phyloP scores from a whole-genome alignment of 352 stramenopile genomes.

The Pythium dissotocum region DNA sequence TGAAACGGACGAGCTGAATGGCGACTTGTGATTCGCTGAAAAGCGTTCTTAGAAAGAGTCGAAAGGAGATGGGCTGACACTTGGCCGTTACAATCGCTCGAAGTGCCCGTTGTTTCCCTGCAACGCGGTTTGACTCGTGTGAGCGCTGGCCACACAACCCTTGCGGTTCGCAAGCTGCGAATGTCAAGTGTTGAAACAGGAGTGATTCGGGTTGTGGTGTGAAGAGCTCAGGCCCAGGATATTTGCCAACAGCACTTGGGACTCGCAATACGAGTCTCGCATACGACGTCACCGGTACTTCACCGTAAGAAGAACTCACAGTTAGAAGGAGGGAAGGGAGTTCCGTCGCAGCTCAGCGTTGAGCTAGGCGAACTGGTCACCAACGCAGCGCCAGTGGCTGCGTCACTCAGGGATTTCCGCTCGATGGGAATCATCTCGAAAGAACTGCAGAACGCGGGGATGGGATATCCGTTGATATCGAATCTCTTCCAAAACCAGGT shows the following conservation, averaged over 20 bases:
- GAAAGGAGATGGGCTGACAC: slow-evolving; percentile 12
- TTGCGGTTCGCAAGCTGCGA: neutral
- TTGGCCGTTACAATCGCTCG: slow-evolving; percentile 18
- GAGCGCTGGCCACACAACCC: neutral
- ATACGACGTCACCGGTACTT: too few relatives aligned
- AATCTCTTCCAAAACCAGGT: slow-evolving; percentile 3
- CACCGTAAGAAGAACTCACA: too few relatives aligned
- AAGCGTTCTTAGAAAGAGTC: slow-evolving; percentile 10
- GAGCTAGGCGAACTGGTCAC: too few relatives aligned
- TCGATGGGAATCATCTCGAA: neutral
- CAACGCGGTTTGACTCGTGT: neutral
- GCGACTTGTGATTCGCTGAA: slow-evolving; percentile 16
- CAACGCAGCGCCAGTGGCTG: too few relatives aligned
- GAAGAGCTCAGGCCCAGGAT: too few relatives aligned
- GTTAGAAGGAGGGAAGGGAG: too few relatives aligned
- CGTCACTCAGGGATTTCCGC: too few relatives aligned
- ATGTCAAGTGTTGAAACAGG: slow-evolving; percentile 20
- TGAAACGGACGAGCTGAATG: slow-evolving; percentile 25
- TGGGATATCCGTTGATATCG: slow-evolving; percentile 1
- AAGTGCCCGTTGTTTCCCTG: slow-evolving; percentile 7
- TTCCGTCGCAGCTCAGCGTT: too few relatives aligned
- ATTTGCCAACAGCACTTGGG: too few relatives aligned
- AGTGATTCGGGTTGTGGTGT: slow-evolving; percentile 15
- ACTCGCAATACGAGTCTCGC: too few relatives aligned
- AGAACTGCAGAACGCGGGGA: neutral